Percentiles rank a stretch among this genome's conserved stretches.
These are phyloP conservation scores for Pseudogymnoascus sp. DNA, from an alignment of 2,329 filamentous ascomycete genomes.

Conservation along the genomic window DNA sequence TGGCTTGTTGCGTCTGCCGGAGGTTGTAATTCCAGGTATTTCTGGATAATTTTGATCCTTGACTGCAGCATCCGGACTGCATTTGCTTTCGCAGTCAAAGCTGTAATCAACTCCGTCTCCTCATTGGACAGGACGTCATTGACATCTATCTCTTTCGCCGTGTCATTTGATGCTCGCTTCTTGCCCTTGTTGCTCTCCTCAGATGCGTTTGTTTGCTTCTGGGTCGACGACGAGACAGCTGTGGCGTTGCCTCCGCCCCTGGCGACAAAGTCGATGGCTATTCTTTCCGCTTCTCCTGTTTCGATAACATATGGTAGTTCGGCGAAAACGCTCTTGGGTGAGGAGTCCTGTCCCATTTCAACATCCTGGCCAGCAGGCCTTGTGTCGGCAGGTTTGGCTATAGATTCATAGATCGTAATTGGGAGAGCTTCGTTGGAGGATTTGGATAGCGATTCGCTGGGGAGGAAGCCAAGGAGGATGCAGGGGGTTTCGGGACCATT, in stretches of 20 bases:
- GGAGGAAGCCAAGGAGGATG: conserved; percentile 80
- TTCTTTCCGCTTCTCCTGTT: conserved; percentile 95
- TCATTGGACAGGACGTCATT: conserved; percentile 50
- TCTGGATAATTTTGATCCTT: conserved; percentile 62
- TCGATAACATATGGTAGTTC: conserved; percentile 83
- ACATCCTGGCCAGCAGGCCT: conserved; percentile 54
- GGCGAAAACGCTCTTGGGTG: conserved; percentile 62
- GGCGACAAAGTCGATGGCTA: conserved; percentile 88
- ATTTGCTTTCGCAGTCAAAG: conserved; percentile 80
- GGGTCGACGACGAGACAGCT: conserved; percentile 37
- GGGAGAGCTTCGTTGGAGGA: conserved; percentile 73
- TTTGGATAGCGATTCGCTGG: conserved; percentile 46
- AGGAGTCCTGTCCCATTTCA: conserved; percentile 59
- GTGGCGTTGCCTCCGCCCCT: conserved; percentile 76
- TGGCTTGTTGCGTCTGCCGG: conserved; percentile 25
- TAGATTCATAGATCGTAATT: conserved; percentile 83
- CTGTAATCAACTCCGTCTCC: conserved; percentile 54
- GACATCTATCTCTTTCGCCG: conserved; percentile 37
- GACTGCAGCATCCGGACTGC: conserved; percentile 88
- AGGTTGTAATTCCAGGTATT: conserved; percentile 70
- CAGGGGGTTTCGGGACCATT: neutral
- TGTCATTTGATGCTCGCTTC: conserved; percentile 23
- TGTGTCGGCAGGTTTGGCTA: conserved; percentile 61
- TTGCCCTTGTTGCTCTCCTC: conserved; percentile 32
- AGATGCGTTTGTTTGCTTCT: conserved; percentile 19